Evolutionary conservation across 2,329 filamentous ascomycete genomes (phyloP), one percentile per base, ranked within the genome.

Genomic region (Raffaelea deltoideospora): DNA sequence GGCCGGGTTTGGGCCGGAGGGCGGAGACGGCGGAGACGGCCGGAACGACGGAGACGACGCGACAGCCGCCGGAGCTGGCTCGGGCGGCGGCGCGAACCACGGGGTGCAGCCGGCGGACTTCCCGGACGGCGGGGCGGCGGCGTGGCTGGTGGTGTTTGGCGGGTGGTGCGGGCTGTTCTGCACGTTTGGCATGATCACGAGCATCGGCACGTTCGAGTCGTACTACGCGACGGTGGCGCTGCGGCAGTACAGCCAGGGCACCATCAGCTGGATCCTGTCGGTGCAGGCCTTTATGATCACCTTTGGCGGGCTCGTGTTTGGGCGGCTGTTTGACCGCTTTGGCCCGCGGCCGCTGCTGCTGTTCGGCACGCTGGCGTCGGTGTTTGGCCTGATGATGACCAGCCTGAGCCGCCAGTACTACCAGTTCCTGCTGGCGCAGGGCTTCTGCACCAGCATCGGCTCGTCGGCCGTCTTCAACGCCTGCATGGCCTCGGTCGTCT

Each of bases 311-410:
- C 45, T 56, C 5, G 44, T 57, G 1, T 50, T 75, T 22, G 64
- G 49, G 5, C 47, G 47, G 10, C 14, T 50, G 2, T 77, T 66
- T 45, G 76, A 80, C 47, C 64, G 60, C 43, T 69, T 71, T 45
- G 76, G 76, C 0, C 69, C 74, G 1, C 61, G 64, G 31, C 65
- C 58, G 41, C 55, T 79, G 3, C 52, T 76, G 2, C 31, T 68
- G 10, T 42, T 56, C 29, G 72, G 72, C 33, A 65, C 64, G 2
- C 48, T 72, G 28, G 47, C 70, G 33, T 66, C 72, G 46, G 54
- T 72, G 22, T 66, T 77, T 37, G 66, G 67, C 5, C 49, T 77
- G 10, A 76, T 78, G 70, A 72, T 76, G 67, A 63, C 67, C 2
- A 67, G 63, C 27, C 55, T 77, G 15, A 49, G 48, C 10, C 48